These are phyloP conservation scores for Colletotrichum chrysophilum DNA, from an alignment of 2,329 filamentous ascomycete genomes.

Conservation along the genomic window DNA sequence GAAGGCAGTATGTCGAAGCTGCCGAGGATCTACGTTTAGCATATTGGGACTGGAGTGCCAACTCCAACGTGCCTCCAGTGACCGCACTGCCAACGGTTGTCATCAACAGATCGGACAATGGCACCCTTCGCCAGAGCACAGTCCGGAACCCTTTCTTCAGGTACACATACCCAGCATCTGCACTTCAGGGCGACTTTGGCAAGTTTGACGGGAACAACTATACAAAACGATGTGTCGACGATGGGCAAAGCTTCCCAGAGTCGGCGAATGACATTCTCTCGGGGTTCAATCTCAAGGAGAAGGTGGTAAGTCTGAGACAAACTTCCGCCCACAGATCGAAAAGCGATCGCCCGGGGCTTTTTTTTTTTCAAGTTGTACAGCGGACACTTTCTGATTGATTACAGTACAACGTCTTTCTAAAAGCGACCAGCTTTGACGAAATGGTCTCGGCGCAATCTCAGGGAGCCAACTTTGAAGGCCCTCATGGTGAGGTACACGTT, in stretches of 20 bases:
- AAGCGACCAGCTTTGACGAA: slow-evolving; percentile 38
- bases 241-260: slow-evolving; percentile 38
- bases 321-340: not conserved
- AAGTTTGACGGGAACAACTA: slow-evolving; percentile 21
- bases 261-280: slow-evolving; percentile 41
- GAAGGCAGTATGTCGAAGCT: slow-evolving; percentile 43
- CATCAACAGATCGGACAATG: slow-evolving; percentile 46
- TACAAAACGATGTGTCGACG: slow-evolving; percentile 14
- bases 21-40: slow-evolving; percentile 53
- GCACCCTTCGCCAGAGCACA: slow-evolving; percentile 28
- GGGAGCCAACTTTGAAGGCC: slow-evolving; percentile 47
- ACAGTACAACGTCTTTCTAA: slow-evolving; percentile 48
- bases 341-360: not conserved
- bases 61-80: slow-evolving; percentile 47
- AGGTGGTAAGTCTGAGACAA: slow-evolving; percentile 40
- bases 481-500: slow-evolving; percentile 49
- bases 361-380: not conserved
- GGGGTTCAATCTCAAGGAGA: slow-evolving; percentile 39
- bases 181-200: slow-evolving; percentile 42
- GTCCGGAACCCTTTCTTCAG: slow-evolving; percentile 59
- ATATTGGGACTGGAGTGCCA: slow-evolving; percentile 60
- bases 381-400: not conserved
- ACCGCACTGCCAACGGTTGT: slow-evolving; percentile 37
- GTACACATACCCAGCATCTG: slow-evolving; percentile 52
- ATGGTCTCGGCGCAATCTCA: slow-evolving; percentile 44